Evolutionary conservation across 306 rosid genomes (phyloP), one percentile per base, ranked within the genome.

Genomic region (Pterocarpus macrocarpus): DNA sequence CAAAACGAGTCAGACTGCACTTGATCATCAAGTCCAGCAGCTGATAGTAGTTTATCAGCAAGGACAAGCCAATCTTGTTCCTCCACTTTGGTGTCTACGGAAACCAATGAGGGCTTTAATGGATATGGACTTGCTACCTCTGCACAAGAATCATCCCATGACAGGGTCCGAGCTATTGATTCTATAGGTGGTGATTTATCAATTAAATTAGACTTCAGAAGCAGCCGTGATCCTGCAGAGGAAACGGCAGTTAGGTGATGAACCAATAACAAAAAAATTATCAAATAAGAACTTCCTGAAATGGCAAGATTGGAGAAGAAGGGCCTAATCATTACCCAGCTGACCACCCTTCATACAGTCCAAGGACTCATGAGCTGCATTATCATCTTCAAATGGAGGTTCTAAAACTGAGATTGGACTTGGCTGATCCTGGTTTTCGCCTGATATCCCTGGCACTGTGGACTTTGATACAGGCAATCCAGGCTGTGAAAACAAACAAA

Each of bases 121-220:
- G 86, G 59, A 81, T 82, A 89, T 1, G 91, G 76, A 45, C 88
- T 81, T 50, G 95, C 83, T 22, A 89, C 76, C 85, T 91, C 98
- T 11, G 89, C 83, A 70, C 94, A 81, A 44, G 96, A 77, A 41
- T 87, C 94, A 30, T 89, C 97, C 98, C 97, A 90, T 50, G 97
- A 89, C 64, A 90, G 86, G 68, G 97, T 96, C 82, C 99, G 91
- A 8, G 98, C 86, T 67, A 96, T 92, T 64, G 99, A 93, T 87
- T 69, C 99, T 76, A 96, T 96, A 35, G 92, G 99, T 64, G 98
- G 99, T 65, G 99, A 96, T 80, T 96, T 96, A 91, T 93, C 99
- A 69, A 96, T 93, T 84, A 93, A 92, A 81, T 92, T 96, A 79
- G 94, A 93, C 88, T 85, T 96, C 6, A 80, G 69, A 4, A 83